Evolutionary conservation across 2,329 filamentous ascomycete genomes (phyloP).

Genomic region (Harringtonia aguacate): DNA sequence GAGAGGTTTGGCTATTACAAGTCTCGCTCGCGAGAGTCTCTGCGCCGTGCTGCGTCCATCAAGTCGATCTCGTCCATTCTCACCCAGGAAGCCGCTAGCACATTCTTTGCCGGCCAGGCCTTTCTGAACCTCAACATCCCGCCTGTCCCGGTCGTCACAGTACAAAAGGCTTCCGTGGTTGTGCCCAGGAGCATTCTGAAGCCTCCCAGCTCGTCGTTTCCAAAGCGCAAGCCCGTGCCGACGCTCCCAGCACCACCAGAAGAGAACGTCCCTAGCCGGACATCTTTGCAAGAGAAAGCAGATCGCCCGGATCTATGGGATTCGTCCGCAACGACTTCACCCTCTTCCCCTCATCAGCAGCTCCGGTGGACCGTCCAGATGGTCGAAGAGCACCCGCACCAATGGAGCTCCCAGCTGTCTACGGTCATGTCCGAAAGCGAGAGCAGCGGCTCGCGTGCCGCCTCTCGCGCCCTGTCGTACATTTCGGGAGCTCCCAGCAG

Average conservation of each 20-base stretch:
- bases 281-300: not conserved
- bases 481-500: conserved; percentile 23
- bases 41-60: conserved; percentile 15
- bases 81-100: conserved; percentile 33
- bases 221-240: conserved; percentile 10
- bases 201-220: conserved; percentile 3
- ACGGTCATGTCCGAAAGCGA: conserved; percentile 55
- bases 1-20: conserved; percentile 39
- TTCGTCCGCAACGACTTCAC: conserved; percentile 7
- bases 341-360: conserved; percentile 6
- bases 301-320: conserved; percentile 15
- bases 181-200: conserved; percentile 1
- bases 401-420: conserved; percentile 55
- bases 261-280: not conserved
- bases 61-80: conserved; percentile 43
- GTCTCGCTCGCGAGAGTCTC: conserved; percentile 39
- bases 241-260: conserved; percentile 2
- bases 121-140: conserved; percentile 25
- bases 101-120: conserved; percentile 26
- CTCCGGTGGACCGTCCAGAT: conserved; percentile 25
- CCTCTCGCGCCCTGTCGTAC: conserved; percentile 36
- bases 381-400: conserved; percentile 39
- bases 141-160: conserved; percentile 18
- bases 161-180: not conserved
- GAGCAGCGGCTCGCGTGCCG: conserved; percentile 26